A percentile compares a stretch with the other conserved stretches of the same genome.
Evolutionary conservation across 306 rosid genomes (phyloP).

Genomic region (Calophaca sinica): DNA sequence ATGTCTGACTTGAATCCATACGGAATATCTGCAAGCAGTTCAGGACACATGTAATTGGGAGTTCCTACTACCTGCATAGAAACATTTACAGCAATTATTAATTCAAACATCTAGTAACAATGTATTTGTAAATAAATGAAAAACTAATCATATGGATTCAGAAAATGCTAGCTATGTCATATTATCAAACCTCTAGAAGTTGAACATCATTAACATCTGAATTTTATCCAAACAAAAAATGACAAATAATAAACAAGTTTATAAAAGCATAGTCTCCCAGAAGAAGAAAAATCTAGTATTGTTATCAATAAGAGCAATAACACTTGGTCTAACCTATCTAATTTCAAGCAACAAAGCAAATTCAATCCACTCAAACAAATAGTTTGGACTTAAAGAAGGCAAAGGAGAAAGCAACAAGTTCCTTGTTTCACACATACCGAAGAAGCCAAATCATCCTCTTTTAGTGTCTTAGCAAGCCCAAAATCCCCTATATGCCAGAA

Average conservation of each 20-base stretch:
- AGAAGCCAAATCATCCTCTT: constrained; percentile 97
- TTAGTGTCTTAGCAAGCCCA: constrained; percentile 97
- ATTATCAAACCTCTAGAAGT: constrained; percentile 21
- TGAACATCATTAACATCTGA: background rate
- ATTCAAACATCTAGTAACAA: constrained; percentile 15
- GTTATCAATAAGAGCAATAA: background rate
- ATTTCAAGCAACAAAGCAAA: background rate
- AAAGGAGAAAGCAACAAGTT: constrained; percentile 34
- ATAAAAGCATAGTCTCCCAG: background rate
- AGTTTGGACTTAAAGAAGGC: constrained; percentile 1
- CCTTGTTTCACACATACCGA: constrained; percentile 68
- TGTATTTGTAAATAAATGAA: constrained; percentile 19
- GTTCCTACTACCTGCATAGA: constrained; percentile 92
- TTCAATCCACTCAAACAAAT: constrained; percentile 4
- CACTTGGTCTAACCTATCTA: background rate
- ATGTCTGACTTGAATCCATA: constrained; percentile 99
- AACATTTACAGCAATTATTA: constrained; percentile 37
- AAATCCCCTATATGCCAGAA: constrained; percentile 74
- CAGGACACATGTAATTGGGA: constrained; percentile 99
- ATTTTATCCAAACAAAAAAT: background rate
- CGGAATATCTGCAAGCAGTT: constrained; percentile 98
- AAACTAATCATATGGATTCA: background rate
- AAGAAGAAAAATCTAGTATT: background rate
- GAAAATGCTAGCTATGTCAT: background rate
- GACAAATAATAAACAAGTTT: background rate